Evolutionary conservation across 805 yeast species (phyloP).

Genomic region (Suhomyces pyralidae): DNA sequence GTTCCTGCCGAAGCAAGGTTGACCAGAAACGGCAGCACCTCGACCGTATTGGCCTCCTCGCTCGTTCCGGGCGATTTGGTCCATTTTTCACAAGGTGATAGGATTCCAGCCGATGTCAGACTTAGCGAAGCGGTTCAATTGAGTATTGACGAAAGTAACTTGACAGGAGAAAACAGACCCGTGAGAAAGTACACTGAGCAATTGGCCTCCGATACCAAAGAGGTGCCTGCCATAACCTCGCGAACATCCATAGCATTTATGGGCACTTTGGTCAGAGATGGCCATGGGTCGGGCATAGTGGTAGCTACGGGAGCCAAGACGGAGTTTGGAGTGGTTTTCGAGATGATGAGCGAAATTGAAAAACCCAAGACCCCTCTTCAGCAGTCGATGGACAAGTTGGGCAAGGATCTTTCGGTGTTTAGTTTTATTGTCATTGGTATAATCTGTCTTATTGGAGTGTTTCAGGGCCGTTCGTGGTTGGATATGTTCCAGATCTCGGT

Average conservation of each 20-base stretch:
- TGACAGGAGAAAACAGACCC: conserved; percentile 94
- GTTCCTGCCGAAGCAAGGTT: conserved; percentile 97
- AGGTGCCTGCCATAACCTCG: conserved; percentile 56
- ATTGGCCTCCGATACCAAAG: conserved; percentile 29
- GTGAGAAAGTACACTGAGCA: conserved; percentile 61
- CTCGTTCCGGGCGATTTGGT: conserved; percentile 97
- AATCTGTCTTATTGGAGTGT: conserved; percentile 85
- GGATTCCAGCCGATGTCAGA: conserved; percentile 94
- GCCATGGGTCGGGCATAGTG: conserved; percentile 91
- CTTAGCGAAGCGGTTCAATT: conserved; percentile 75
- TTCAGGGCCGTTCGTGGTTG: conserved; percentile 92
- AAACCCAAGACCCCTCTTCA: conserved; percentile 98
- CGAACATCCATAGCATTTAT: conserved; percentile 83
- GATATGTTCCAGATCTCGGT: conserved; percentile 98
- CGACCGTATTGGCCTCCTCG: conserved; percentile 78
- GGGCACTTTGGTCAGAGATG: conserved; percentile 97
- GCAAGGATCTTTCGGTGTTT: conserved; percentile 81
- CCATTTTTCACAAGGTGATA: conserved; percentile 85
- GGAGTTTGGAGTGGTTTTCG: conserved; percentile 91
- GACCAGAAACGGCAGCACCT: conserved; percentile 74
- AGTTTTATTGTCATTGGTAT: conserved; percentile 86
- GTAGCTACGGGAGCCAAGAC: conserved; percentile 87
- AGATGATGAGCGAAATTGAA: conserved; percentile 91
- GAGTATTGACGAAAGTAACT: conserved; percentile 85
- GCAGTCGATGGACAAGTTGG: conserved; percentile 90